phyloP scores from a whole-genome alignment of 1,139 yeast species.

The Sugiyamaella pinicola region DNA sequence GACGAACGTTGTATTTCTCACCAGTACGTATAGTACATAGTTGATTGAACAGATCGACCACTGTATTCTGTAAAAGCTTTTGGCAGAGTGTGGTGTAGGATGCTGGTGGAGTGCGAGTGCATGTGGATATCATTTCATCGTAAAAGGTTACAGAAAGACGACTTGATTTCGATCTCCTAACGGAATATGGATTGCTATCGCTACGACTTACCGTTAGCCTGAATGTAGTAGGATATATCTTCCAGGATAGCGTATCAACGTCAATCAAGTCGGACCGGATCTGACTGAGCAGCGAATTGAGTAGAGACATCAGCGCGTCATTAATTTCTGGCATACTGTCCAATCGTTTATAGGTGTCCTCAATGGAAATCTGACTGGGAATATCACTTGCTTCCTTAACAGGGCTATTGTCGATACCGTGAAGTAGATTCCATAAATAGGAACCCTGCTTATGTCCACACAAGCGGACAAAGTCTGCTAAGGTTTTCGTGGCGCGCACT shows the following conservation, averaged over 20 bases:
- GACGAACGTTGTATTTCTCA: constrained; percentile 15
- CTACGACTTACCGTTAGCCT: constrained; percentile 25
- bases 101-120: not conserved
- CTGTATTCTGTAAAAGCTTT: constrained; percentile 1
- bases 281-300: constrained; percentile 34
- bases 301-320: constrained; percentile 29
- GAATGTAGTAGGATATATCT: constrained; percentile 30
- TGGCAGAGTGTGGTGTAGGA: not conserved
- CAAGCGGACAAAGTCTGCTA: constrained; percentile 15
- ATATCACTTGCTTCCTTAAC: constrained; percentile 32
- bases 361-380: constrained; percentile 42
- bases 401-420: constrained; percentile 36
- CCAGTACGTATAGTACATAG: not conserved
- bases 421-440: constrained; percentile 37
- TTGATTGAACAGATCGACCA: constrained; percentile 6
- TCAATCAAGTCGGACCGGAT: constrained; percentile 32
- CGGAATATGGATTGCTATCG: constrained; percentile 9
- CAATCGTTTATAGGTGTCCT: constrained; percentile 37
- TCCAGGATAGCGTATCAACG: constrained; percentile 28
- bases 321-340: constrained; percentile 23
- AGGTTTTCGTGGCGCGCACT: constrained; percentile 16
- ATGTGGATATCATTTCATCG: constrained; percentile 9
- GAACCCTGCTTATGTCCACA: constrained; percentile 26
- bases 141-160: constrained; percentile 4
- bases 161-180: constrained; percentile 17